Base-by-base conservation (phyloP, 2,329 filamentous ascomycete species). In the Aspergillus fijiensis region DNA sequence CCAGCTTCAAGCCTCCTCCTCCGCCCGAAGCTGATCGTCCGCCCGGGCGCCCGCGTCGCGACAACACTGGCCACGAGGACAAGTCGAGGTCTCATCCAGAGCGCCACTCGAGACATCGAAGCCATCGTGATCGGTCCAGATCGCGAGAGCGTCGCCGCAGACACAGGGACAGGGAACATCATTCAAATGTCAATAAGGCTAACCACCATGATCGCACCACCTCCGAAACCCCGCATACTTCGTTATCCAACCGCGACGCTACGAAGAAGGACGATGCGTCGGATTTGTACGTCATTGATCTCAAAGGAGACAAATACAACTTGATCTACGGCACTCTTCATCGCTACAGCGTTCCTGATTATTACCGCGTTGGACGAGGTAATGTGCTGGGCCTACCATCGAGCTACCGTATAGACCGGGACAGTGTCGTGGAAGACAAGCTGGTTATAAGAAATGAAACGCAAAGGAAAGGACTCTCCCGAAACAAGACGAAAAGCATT, bases 251-350 rank as follows among this genome's bases (percentile, higher is more conserved):
- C 14, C 58, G 54, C 49, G 12, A 39, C 54, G 54, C 65, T 51
- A 71, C 62, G 25, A 48, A 62, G n/a, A 49, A 51, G 35, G 63
- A 63, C 5, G 67, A 69, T 23, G 60, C 48, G 6, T 57, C 65
- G 4, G 69, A 70, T 29, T 70, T 82, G 3, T 93, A 85, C 72
- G 68, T 85, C 49, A 69, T 90, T 55, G 94, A 98, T 74, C 85
- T 80, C 48, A 87, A 86, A 69, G 93, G 94, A 0, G 94, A 98
- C 69, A 79, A 83, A 4, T 83, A 92, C 51, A 92, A 95, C 65
- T 74, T 89, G 49, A 83, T 84, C 27, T 97, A 93, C 72, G 91
- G 90, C 2, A 84, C 85, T 29, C 82, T 90, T 45, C 87, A 96
- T 71, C 85, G 85, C 39, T 90, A 89, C 64, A 84, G 83, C 57